A percentile compares a stretch with the other conserved stretches of the same genome.
phyloP scores from a whole-genome alignment of 768 basidiomycete genomes.

The Lentinula edodes region DNA sequence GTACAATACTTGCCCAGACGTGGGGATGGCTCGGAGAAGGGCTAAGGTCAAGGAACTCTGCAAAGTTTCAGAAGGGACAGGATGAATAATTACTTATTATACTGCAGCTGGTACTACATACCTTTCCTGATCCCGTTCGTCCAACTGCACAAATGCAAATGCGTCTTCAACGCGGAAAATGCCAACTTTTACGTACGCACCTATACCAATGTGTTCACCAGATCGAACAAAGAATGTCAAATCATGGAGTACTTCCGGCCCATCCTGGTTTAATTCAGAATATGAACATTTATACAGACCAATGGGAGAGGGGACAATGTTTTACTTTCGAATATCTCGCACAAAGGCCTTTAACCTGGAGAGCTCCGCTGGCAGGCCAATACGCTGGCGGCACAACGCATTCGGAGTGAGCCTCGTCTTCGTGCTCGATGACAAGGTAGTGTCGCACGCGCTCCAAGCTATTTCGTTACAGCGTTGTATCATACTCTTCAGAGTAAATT shows the following conservation, averaged over 20 bases:
- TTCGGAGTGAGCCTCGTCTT: conserved; percentile 32
- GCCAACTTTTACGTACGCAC: conserved; percentile 27
- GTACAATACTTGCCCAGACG: conserved; percentile 34
- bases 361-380: conserved; percentile 58
- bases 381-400: conserved; percentile 51
- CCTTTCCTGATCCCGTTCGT: conserved; percentile 34
- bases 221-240: conserved; percentile 32
- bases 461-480: background rate
- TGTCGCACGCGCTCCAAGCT: conserved; percentile 67
- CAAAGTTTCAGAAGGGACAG: background rate
- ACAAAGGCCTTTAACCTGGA: conserved; percentile 47
- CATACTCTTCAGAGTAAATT: background rate
- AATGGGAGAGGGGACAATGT: too few relatives aligned
- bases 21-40: conserved; percentile 36
- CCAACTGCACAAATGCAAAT: conserved; percentile 24
- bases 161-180: conserved; percentile 36
- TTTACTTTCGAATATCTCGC: conserved; percentile 42
- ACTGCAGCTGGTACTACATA: background rate
- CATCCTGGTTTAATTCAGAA: conserved; percentile 13
- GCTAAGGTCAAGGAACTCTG: conserved; percentile 25
- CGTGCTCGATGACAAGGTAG: conserved; percentile 57
- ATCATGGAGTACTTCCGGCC: conserved; percentile 32
- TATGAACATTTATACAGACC: background rate
- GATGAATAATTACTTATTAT: too few relatives aligned
- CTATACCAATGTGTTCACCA: conserved; percentile 39